Base-by-base conservation (phyloP, 495 filamentous ascomycete genomes). In the Talaromyces ruber region DNA sequence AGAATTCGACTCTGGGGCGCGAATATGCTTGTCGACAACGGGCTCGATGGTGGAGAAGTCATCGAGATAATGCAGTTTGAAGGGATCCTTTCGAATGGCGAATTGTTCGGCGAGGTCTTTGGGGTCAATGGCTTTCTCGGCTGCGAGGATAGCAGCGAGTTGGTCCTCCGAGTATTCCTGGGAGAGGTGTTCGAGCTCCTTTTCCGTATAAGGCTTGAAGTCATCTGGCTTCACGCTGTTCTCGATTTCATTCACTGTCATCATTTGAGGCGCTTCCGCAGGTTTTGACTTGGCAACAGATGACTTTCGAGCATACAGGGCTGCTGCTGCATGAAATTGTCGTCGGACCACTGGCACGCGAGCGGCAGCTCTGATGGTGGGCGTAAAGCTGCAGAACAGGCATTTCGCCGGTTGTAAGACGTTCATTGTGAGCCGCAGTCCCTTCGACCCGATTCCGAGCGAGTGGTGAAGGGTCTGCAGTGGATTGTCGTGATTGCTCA, bases 71-170 rank as follows among this genome's bases (percentile, higher is more conserved):
- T 78, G 73, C 53, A 94, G 74, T 24, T 74, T 73, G 77, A 88
- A 88, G 9, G 86, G 81, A 71, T 98, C 94, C 47, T 71, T 73
- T 53, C 88, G 86, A 54, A 88, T 68, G 3, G 81, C 78, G 57
- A 86, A 87, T 72, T 92, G 88, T 39, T 85, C 81, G 7, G 84
- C 82, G 69, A 98, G 72, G 73, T 98, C 91, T 62, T 82, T 74
- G 16, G 87, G 83, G 73, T 90, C 83, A 73, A 98, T 88, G 62
- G 90, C 85, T 9, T 81, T 79, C 74, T 98, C 94, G 63, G 88
- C 94, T 58, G 89, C 91, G 74, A 92, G 80, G 73, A 98, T 86
- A 52, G 92, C 90, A n/a, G 78, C 79, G 62, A 97, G 78, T 74
- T 98, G 94, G 63, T 86, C 82, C 14, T 87, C 81, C 6, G 89